phyloP scores from a whole-genome alignment of 1,284 basidiomycete genomes.

The Phaffia rhodozyma region DNA sequence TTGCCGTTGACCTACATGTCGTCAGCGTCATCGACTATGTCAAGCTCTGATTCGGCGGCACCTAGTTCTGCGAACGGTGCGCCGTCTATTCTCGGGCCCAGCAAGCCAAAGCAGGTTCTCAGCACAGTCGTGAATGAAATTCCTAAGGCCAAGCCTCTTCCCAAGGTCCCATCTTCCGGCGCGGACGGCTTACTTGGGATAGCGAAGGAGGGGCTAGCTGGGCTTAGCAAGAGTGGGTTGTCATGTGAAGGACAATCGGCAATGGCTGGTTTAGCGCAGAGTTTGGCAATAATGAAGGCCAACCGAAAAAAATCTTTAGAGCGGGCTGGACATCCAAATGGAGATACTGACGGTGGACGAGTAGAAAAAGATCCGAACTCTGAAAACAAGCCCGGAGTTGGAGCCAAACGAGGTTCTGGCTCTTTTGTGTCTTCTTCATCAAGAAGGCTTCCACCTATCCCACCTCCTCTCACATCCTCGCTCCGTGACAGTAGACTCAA shows the following conservation, averaged over 20 bases:
- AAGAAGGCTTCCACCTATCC: conserved; percentile 1
- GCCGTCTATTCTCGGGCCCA: neutral
- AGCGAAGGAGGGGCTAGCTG: neutral
- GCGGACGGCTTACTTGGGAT: neutral
- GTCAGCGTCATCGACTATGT: too few relatives aligned
- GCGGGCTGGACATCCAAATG: neutral
- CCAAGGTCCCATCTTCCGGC: neutral
- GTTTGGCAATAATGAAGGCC: conserved; percentile 15
- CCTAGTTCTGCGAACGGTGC: neutral
- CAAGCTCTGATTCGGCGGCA: neutral
- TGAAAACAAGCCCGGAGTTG: too few relatives aligned
- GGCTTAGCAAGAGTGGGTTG: neutral
- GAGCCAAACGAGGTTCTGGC: neutral
- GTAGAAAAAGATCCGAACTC: neutral
- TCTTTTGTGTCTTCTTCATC: neutral
- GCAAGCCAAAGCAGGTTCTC: neutral
- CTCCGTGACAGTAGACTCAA: neutral
- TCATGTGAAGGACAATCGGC: conserved; percentile 5
- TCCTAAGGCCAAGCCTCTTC: neutral
- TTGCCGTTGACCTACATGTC: too few relatives aligned
- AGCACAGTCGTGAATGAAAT: neutral
- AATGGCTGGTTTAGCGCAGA: conserved; percentile 7
- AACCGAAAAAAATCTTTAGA: neutral
- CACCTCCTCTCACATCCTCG: conserved; percentile 1
- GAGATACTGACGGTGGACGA: too few relatives aligned